Conservation (phyloP, 208 protist genomes). For the Trichomonas vaginalis region DNA sequence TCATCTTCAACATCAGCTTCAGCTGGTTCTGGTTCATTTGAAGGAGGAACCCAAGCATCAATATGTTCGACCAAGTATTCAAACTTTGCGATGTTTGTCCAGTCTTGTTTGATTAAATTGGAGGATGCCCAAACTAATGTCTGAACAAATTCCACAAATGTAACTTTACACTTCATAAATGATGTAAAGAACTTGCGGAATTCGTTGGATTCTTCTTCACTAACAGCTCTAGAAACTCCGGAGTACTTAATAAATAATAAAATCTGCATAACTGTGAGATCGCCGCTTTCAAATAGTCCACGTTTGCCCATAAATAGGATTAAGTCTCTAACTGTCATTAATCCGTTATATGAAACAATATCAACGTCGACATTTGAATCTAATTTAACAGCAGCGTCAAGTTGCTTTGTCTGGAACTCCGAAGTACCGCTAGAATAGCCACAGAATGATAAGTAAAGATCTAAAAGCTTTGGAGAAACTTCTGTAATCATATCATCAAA, state of each 20-base stretch:
- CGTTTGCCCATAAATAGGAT: not conserved
- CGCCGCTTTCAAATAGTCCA: not conserved
- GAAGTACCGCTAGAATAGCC: not conserved
- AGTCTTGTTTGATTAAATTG: not conserved
- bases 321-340: not conserved
- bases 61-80: not conserved
- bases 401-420: not conserved
- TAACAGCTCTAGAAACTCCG: not conserved
- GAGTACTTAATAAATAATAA: not conserved
- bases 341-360: not conserved
- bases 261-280: not conserved
- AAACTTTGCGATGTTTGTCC: not conserved
- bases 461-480: not conserved
- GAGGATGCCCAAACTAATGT: not conserved
- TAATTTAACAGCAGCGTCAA: not conserved
- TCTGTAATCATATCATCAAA: constrained; percentile 14
- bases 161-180: not conserved
- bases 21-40: not conserved
- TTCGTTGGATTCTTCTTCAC: not conserved
- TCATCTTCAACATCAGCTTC: not conserved
- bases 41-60: not conserved
- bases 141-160: constrained; percentile 5
- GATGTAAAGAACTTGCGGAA: not conserved
- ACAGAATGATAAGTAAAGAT: not conserved
- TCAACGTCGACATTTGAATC: constrained; percentile 14